Conservation (phyloP, 1,139 yeast species). For the Geotrichum australiense region DNA sequence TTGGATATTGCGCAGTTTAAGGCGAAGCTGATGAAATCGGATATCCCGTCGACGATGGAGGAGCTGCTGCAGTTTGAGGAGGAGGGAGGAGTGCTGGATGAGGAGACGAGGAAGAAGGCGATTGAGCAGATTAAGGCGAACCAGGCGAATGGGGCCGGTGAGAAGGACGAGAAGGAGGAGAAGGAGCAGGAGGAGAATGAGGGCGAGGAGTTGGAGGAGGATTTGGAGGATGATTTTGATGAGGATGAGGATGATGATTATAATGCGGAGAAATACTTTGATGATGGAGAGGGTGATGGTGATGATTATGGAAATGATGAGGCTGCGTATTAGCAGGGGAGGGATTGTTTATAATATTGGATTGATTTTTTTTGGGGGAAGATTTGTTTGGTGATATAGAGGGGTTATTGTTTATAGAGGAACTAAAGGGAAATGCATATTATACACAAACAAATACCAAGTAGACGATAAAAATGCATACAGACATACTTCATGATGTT, state of each 20-base stretch:
- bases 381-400: no score
- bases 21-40: constrained; percentile 32
- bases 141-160: constrained; percentile 32
- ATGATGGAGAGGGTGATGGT: constrained; percentile 42
- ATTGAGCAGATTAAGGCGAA: constrained; percentile 20
- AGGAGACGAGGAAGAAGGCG: constrained; percentile 37
- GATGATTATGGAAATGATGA: constrained; percentile 47
- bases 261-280: constrained; percentile 51
- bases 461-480: no score
- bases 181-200: constrained; percentile 51
- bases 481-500: no score
- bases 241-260: constrained; percentile 73
- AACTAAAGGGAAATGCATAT: no score
- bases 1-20: constrained; percentile 29
- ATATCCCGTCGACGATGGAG: constrained; percentile 36
- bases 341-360: no score
- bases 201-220: constrained; percentile 69
- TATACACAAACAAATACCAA: no score
- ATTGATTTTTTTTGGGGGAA: neutral
- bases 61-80: constrained; percentile 57
- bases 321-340: constrained; percentile 64
- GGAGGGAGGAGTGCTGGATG: constrained; percentile 39
- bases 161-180: constrained; percentile 47
- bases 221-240: constrained; percentile 69
- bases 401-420: no score